phyloP scores from a whole-genome alignment of 225 moss, liverwort and hornwort species.

The Marchantia paleacea region DNA sequence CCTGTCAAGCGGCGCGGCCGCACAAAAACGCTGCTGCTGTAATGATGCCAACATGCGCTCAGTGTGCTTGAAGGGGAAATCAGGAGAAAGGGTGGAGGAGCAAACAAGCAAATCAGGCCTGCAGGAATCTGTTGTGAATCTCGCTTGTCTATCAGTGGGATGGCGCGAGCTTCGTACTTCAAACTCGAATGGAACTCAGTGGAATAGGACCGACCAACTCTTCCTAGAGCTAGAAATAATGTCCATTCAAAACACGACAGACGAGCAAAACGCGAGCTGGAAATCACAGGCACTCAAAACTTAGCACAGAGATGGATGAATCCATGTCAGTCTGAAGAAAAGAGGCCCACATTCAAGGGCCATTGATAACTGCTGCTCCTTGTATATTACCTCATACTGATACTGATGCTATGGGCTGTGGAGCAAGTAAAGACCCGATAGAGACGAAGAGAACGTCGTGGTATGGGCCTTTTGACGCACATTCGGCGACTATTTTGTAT shows the following conservation, averaged over 20 bases:
- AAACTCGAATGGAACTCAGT: no score
- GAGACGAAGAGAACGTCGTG: neutral
- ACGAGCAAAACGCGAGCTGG: neutral
- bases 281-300: neutral
- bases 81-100: neutral
- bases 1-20: neutral
- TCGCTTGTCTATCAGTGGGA: neutral
- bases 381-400: neutral
- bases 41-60: neutral
- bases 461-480: slow-evolving; percentile 8
- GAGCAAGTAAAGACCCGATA: neutral
- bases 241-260: neutral
- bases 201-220: no score
- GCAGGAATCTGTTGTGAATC: neutral
- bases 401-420: slow-evolving; percentile 9
- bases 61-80: neutral
- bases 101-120: neutral
- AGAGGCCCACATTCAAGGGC: neutral
- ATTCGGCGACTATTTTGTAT: neutral
- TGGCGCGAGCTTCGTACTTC: neutral
- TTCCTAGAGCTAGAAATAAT: neutral
- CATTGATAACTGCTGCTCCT: neutral
- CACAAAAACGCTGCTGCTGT: neutral
- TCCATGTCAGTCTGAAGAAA: neutral
- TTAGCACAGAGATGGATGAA: no score